Evolutionary conservation across 345 rosid species (phyloP), one percentile per base, ranked within the genome.

Genomic region (Microthlaspi erraticum): DNA sequence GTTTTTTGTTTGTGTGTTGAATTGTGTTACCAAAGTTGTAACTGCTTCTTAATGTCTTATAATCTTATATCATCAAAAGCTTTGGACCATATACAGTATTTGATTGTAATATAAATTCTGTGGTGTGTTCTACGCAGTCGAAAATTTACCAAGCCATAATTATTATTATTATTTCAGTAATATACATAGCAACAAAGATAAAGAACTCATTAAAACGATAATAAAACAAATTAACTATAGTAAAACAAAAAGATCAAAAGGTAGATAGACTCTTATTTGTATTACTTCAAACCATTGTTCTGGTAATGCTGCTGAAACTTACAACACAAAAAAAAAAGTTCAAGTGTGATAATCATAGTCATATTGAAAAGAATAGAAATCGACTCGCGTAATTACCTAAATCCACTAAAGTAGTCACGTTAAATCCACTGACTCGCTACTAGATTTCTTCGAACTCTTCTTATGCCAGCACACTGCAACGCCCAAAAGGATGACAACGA

Each of bases 201-300:
- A n/a, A n/a, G n/a, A n/a, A n/a, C 3, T 26, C 29, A 26, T 26
- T 26, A 26, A 26, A 26, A 26, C 29, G 29, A 26, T 32, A 32
- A 5, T 7, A 32, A 32, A 32, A 32, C 5, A 32, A 32, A 32
- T 5, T 5, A 5, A 32, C 1, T 32, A 32, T 32, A 32, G 1
- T 5, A 32, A 5, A 7, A 5, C 10, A 51, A 6, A 8, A 29
- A 7, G 39, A 8, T 39, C 48, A 59, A 7, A 1, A 39, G 13
- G 41, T 39, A 59, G 49, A 46, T 11, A 38, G 10, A 39, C 64
- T 37, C 8, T 42, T 11, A 41, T 18, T 34, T 19, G 29, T 49
- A n/a, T 36, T 36, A 58, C 69, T 36, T 19, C 68, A 19, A 19
- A 23, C n/a, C 46, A 36, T 64, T 12, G 60, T 10, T n/a, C n/a